Evolutionary conservation across 352 stramenopile genomes (phyloP), one percentile per base, ranked within the genome.

Genomic region (Globisporangium spiculum): DNA sequence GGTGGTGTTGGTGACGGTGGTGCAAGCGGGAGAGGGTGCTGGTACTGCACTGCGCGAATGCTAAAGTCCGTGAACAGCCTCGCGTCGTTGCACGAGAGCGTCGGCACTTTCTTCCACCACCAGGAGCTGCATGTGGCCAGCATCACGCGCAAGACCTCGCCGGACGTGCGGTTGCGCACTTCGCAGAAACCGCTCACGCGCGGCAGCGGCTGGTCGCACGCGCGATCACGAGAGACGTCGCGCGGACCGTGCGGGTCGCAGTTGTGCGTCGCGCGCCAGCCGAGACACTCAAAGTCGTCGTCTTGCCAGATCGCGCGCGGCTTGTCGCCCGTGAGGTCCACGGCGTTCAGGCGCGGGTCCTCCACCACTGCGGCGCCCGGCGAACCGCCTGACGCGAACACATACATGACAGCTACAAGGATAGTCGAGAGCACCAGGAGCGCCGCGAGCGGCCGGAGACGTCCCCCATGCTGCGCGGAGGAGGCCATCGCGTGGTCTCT

Each of bases 211-310:
- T 85, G 59, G 34, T 79, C 63, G 24, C 82, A 89, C 10, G 41
- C 30, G n/a, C 75, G 74, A 44, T 91, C 81, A 0, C 74, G 68
- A 0, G 60, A 54, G 3, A 44, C 27, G 58, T 92, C 84, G 3
- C 80, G 72, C 32, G 71, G 65, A 0, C 81, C 83, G 62, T 88
- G 83, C 54, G 82, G 83, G 61, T 92, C 76, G 67, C 86, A 93
- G 14, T 59, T 52, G 66, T 79, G 75, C n/a, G 86, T 91, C 16
- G 84, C 83, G n/a, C 74, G 68, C 84, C 86, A 93, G 53, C 81
- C 84, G 16, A 92, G 57, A 65, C 86, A 94, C 70, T 92, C 79
- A 57, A 92, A 91, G 32, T 89, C 80, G 41, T 76, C 77, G 36
- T 85, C 71, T 0, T 27, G 71, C 83, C 83, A 91, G 60, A 88